Conservation (phyloP, 495 filamentous ascomycete genomes). For the Penicillium steckii region DNA sequence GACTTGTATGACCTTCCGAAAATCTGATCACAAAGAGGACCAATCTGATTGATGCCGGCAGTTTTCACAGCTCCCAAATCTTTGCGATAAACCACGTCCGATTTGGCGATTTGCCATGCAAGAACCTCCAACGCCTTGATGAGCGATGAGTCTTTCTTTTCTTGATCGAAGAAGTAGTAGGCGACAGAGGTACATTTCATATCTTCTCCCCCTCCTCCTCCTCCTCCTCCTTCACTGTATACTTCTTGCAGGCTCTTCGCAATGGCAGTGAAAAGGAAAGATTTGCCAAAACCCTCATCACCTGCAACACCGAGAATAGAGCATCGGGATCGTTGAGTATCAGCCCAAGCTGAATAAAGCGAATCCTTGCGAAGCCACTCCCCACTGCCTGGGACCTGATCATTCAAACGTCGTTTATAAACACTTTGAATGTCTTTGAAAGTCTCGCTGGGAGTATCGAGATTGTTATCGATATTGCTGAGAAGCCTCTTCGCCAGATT, state of each 20-base stretch:
- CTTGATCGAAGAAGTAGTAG: slow-evolving; percentile 14
- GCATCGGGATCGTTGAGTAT: not conserved
- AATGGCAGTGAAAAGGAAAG: slow-evolving; percentile 17
- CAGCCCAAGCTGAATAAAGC: slow-evolving; percentile 2
- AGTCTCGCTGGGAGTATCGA: slow-evolving; percentile 13
- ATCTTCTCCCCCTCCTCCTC: too few relatives aligned
- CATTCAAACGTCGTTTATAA: slow-evolving; percentile 5
- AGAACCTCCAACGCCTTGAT: slow-evolving; percentile 13
- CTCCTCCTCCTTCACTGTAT: not conserved
- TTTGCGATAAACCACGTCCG: slow-evolving; percentile 17
- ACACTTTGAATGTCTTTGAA: slow-evolving; percentile 1
- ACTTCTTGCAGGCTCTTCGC: slow-evolving; percentile 5
- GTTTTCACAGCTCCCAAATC: slow-evolving; percentile 8
- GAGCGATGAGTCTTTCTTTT: slow-evolving; percentile 6
- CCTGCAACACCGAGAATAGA: slow-evolving; percentile 14
- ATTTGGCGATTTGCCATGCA: slow-evolving; percentile 18
- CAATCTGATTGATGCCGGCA: slow-evolving; percentile 6
- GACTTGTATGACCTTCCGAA: slow-evolving; percentile 18
- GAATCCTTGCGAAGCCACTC: slow-evolving; percentile 14
- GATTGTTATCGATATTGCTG: slow-evolving; percentile 8
- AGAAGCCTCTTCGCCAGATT: slow-evolving; percentile 3
- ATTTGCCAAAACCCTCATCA: slow-evolving; percentile 20
- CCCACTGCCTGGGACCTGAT: slow-evolving; percentile 13
- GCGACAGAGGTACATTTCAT: slow-evolving; percentile 12
- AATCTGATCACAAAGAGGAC: slow-evolving; percentile 6